phyloP scores from a whole-genome alignment of 1,284 basidiomycete genomes.

The Crepidotus sp. region DNA sequence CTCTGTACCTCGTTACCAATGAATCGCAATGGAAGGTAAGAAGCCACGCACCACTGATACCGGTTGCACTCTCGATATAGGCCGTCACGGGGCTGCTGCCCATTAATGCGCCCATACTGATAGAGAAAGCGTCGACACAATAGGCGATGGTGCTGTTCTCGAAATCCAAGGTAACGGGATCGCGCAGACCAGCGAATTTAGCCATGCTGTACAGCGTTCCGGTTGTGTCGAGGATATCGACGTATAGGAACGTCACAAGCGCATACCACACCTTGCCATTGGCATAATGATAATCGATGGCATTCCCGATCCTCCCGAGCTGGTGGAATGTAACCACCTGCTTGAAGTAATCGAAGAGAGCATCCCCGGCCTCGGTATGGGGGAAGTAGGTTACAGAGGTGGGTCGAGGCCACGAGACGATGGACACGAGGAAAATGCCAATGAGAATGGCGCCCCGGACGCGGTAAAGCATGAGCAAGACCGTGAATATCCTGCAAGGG shows the following conservation, averaged over 20 bases:
- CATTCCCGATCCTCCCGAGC: slow-evolving; percentile 52
- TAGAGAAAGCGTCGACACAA: slow-evolving; percentile 75
- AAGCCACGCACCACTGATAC: slow-evolving; percentile 48
- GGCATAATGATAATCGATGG: slow-evolving; percentile 49
- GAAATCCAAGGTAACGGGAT: slow-evolving; percentile 81
- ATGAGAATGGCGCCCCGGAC: slow-evolving; percentile 80
- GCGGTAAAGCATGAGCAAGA: slow-evolving; percentile 78
- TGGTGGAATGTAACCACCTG: slow-evolving; percentile 74
- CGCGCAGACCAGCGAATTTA: slow-evolving; percentile 82
- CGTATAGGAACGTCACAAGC: slow-evolving; percentile 81
- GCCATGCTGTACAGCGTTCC: slow-evolving; percentile 85
- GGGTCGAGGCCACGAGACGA: slow-evolving; percentile 81
- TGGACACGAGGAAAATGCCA: slow-evolving; percentile 78
- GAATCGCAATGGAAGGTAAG: neutral
- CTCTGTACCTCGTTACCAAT: slow-evolving; percentile 37
- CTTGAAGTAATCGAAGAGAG: slow-evolving; percentile 80
- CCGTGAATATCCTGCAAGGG: slow-evolving; percentile 52
- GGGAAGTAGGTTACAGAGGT: slow-evolving; percentile 82
- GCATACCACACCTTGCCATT: slow-evolving; percentile 83
- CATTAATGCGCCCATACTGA: slow-evolving; percentile 75
- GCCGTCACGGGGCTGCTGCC: slow-evolving; percentile 86
- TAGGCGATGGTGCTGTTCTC: slow-evolving; percentile 78
- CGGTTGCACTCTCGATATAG: slow-evolving; percentile 79
- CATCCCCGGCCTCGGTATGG: slow-evolving; percentile 59
- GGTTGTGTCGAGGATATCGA: slow-evolving; percentile 64